Base-by-base conservation (phyloP, 139 green algal species). In the Chlorella sp. region DNA sequence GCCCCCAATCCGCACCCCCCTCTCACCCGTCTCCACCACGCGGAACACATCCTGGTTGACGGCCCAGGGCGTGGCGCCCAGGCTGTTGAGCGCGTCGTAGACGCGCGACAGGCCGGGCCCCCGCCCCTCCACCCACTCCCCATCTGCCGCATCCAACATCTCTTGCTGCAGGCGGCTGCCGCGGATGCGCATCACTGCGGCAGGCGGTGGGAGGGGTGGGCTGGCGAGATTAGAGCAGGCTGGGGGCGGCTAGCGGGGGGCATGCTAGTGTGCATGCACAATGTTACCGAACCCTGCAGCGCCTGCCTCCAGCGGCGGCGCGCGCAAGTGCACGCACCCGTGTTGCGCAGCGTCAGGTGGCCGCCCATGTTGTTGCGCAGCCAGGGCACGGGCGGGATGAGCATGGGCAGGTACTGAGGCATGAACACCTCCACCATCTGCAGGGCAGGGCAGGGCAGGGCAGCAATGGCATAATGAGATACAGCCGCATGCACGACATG, bases 71-170 rank as follows among this genome's bases (percentile, higher is more conserved):
- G 90, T 92, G 60, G 87, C 80, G 23, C 94, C 93, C 57, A 98
- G 88, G n/a, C 90, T 87, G 67, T 96, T 97, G 51, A 98, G 88
- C 0, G 93, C 95, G 4, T 94, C 89, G 75, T 96, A 97, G 39
- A 98, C 88, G 65, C 82, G 74, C 0, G 84, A 86, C 21, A 82
- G 23, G 55, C 85, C 75, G 12, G 75, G 67, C 17, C 81, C 38
- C 64, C 6, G n/a, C 28, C 89, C 72, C 30, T 85, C 84, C 60
- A 78, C 65, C 86, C 71, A 69, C 23, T 87, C 67, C 30, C 47
- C 28, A 55, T 91, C 84, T 20, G 87, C 89, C 23, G 78, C 80
- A 60, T 87, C 38, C 21, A 92, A 71, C 85, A 70, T 82, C 69
- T 91, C 65, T 30, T 65, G 41, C 86, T 93, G 86, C 63, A 74